Evolutionary conservation across 768 basidiomycete species (phyloP), one percentile per base, ranked within the genome.

Genomic region (Hygrophorus russula): DNA sequence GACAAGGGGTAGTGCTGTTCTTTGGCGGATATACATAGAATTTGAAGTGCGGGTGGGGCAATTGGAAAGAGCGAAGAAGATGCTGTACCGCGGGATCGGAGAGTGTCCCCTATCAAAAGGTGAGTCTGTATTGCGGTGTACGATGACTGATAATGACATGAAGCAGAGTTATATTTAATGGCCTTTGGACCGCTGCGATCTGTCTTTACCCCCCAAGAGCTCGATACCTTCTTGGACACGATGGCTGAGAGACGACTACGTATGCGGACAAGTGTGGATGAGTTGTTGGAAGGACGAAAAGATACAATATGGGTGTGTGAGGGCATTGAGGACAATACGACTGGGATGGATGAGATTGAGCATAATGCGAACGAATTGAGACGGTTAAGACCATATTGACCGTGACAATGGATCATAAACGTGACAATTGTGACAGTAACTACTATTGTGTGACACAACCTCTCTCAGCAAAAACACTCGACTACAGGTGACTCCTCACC

Each of bases 31-130:
- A n/a, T 78, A 70, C 41, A 63, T 89, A 37, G 82, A 85, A 56
- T 77, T 89, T 47, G 87, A 90, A 68, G 80, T 87, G 36, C 73
- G 73, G 45, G 64, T 64, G 12, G 75, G 73, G 3, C 64, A 80
- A 45, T 53, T 76, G 36, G 57, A 74, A 50, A 67, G 67, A 38
- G 87, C 84, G 14, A 89, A 86, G 62, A 76, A 69, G 49, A 50
- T 87, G 37, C 58, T 89, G n/a, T 83, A 76, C 56, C 73, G 82
- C 35, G 86, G 84, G 2, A 68, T 88, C 27, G 65, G 71, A 30
- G 82, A 85, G 58, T 88, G 84, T 51, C 83, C 87, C 1, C 57
- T 86, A 27, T 67, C 67, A 7, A 90, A 90, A 71, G 83, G 86
- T 82, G 40, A 38, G 55, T 44, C 6, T n/a, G 18, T 13, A 19